phyloP scores from a whole-genome alignment of 2,329 filamentous ascomycete genomes.

The Dactylellina leptospora region DNA sequence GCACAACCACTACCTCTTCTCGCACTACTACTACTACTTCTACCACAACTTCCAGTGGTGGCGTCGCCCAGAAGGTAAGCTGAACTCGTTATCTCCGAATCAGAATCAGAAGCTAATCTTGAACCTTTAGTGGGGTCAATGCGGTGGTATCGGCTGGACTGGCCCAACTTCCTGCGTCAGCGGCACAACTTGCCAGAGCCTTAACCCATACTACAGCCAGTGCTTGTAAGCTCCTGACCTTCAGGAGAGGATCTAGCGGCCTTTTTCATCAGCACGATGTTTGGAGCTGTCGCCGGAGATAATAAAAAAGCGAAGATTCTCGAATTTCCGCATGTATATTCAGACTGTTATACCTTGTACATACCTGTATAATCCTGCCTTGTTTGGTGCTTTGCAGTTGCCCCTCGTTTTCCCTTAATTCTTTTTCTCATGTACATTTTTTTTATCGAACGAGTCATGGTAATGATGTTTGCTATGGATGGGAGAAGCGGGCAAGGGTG shows the following conservation, averaged over 20 bases:
- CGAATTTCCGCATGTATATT: constrained; percentile 34
- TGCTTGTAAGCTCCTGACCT: constrained; percentile 53
- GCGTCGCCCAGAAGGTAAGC: no score
- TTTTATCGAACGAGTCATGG: constrained; percentile 16
- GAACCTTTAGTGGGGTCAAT: constrained; percentile 51
- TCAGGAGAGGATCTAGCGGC: constrained; percentile 19
- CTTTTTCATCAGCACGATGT: constrained; percentile 37
- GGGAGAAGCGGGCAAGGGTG: constrained; percentile 31
- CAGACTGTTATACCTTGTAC: constrained; percentile 51
- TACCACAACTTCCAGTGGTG: constrained; percentile 5
- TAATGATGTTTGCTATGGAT: constrained; percentile 17
- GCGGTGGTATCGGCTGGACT: constrained; percentile 56
- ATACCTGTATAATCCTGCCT: constrained; percentile 38
- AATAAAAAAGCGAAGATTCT: constrained; percentile 6
- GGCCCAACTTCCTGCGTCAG: constrained; percentile 54
- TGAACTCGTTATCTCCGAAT: no score
- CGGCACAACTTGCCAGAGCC: constrained; percentile 50
- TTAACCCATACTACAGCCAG: constrained; percentile 57
- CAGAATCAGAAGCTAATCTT: no score
- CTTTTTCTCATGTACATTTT: constrained; percentile 43
- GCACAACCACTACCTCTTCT: constrained; percentile 29
- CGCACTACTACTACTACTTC: constrained; percentile 6
- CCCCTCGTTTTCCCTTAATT: neutral
- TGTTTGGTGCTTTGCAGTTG: neutral
- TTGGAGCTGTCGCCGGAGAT: neutral